phyloP scores from a whole-genome alignment of 2,329 filamentous ascomycete species.

The Polytolypa hystricis region DNA sequence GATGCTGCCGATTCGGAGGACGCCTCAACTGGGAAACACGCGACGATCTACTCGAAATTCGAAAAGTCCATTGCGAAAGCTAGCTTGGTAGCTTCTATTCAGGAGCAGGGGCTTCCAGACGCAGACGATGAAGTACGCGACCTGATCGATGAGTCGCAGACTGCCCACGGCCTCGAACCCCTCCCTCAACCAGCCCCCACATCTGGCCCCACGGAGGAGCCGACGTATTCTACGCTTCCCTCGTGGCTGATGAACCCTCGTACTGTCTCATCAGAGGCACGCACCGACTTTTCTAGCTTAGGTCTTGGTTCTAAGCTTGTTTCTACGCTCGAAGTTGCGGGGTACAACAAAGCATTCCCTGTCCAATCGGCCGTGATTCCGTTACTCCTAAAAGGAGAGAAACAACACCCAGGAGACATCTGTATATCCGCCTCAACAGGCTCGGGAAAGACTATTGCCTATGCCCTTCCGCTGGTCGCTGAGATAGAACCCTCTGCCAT shows the following conservation, averaged over 20 bases:
- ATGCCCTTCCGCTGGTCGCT: conserved; percentile 74
- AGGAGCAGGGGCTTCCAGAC: neutral
- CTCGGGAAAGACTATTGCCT: conserved; percentile 89
- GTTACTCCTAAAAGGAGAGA: conserved; percentile 57
- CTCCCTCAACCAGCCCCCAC: conserved; percentile 60
- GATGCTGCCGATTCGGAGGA: conserved; percentile 31
- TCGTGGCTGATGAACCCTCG: conserved; percentile 68
- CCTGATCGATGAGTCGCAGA: conserved; percentile 15
- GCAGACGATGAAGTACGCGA: neutral
- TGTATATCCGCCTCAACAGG: conserved; percentile 89
- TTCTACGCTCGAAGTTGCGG: conserved; percentile 54
- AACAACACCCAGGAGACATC: conserved; percentile 59
- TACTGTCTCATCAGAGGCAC: conserved; percentile 51
- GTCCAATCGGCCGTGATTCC: conserved; percentile 74
- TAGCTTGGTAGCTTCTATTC: neutral
- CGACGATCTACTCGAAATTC: conserved; percentile 19
- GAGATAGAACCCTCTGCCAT: conserved; percentile 55
- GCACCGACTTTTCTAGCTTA: conserved; percentile 51
- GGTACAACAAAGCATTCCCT: conserved; percentile 61
- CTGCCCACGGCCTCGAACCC: conserved; percentile 63
- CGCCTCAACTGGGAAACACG: conserved; percentile 12
- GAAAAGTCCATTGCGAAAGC: conserved; percentile 12
- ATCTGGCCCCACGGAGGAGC: conserved; percentile 45
- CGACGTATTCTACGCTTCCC: conserved; percentile 68
- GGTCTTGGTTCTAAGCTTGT: conserved; percentile 52